phyloP scores from a whole-genome alignment of 208 protist genomes.

The Wallacemonas rigidus region DNA sequence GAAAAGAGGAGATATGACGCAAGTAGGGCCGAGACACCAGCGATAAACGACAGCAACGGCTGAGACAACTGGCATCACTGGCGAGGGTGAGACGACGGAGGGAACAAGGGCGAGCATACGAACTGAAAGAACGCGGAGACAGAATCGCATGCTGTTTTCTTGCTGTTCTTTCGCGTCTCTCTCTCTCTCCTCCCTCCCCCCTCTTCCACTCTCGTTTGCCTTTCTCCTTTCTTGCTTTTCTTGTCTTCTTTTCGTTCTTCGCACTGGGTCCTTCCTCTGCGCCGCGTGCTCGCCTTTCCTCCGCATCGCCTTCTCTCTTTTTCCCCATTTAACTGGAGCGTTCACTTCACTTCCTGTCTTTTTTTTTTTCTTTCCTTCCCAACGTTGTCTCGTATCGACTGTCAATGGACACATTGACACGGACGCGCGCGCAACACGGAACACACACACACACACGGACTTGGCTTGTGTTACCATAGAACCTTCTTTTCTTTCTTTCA shows the following conservation, averaged over 20 bases:
- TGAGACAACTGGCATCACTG: too few species aligned
- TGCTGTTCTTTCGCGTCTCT: slow-evolving; percentile 14
- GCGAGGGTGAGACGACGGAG: too few species aligned
- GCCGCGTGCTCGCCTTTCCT: not conserved
- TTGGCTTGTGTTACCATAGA: not conserved
- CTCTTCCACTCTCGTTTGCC: too few species aligned
- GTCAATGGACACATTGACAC: not conserved
- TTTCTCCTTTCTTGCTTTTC: not conserved
- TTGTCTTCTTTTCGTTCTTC: slow-evolving; percentile 12
- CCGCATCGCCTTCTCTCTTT: not conserved
- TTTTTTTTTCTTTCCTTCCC: slow-evolving; percentile 6
- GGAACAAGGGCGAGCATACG: too few species aligned
- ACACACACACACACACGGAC: not conserved
- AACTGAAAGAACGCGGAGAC: too few species aligned
- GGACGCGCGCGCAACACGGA: not conserved
- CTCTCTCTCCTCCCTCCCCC: slow-evolving; percentile 2
- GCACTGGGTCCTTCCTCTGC: not conserved
- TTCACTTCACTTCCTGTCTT: slow-evolving; percentile 4
- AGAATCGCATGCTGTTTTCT: not conserved
- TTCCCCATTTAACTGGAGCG: too few species aligned
- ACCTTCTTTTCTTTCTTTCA: slow-evolving; percentile 14
- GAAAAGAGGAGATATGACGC: not conserved
- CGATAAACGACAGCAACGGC: too few species aligned
- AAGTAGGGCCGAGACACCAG: too few species aligned
- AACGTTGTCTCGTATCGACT: too few species aligned